phyloP scores from a whole-genome alignment of 2,329 filamentous ascomycete species.

The Thelonectria discophora region DNA sequence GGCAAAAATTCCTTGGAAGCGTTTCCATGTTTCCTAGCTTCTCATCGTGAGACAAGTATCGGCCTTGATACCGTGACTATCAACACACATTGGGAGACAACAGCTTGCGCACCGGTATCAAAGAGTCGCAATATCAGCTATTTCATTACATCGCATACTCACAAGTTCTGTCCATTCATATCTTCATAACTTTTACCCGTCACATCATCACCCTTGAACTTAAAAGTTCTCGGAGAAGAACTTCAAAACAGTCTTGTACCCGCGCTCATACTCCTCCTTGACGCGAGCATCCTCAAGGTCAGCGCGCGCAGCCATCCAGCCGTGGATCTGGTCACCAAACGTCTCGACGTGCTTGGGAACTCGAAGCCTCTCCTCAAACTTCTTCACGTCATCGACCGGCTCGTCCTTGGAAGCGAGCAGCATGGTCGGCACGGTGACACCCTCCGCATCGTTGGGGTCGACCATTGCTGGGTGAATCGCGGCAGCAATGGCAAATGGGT shows the following conservation, averaged over 20 bases:
- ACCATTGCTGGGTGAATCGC: conserved; percentile 70
- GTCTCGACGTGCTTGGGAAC: conserved; percentile 69
- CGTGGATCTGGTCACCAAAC: conserved; percentile 74
- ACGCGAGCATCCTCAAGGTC: conserved; percentile 65
- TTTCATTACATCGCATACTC: not conserved
- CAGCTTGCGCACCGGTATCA: no score
- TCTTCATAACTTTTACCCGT: no score
- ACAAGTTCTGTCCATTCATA: no score
- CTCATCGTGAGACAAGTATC: no score
- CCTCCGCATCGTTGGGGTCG: conserved; percentile 67
- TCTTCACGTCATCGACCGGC: conserved; percentile 61
- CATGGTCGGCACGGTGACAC: conserved; percentile 68
- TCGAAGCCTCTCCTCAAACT: conserved; percentile 63
- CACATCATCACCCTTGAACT: not conserved
- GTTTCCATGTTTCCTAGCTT: no score
- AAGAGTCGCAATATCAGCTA: not conserved
- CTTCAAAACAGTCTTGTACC: conserved; percentile 65
- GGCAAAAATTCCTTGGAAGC: no score
- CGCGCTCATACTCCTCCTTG: conserved; percentile 69
- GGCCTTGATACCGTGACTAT: no score
- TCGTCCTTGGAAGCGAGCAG: conserved; percentile 75
- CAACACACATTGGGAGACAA: no score
- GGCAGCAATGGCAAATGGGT: conserved; percentile 64
- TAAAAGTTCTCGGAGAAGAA: conserved; percentile 65
- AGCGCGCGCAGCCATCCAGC: conserved; percentile 76